Conservation (phyloP, 2,329 filamentous ascomycete genomes). For the Colletotrichum sp. region DNA sequence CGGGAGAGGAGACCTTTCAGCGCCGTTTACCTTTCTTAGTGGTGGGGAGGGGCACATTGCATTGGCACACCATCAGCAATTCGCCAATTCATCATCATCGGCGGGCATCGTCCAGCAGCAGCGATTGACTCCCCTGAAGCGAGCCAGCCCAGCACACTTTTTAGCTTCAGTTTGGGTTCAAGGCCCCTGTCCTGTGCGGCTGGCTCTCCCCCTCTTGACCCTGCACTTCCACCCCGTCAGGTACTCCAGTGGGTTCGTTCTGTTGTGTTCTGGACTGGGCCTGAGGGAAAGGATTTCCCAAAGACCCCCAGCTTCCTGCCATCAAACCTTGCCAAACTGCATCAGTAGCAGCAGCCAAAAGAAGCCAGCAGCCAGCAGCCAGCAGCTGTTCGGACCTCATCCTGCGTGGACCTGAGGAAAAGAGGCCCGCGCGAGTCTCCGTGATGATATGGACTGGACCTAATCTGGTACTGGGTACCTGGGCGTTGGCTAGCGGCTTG, state of each 20-base stretch:
- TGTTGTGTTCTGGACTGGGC: not conserved
- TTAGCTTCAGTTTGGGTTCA: not conserved
- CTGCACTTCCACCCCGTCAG: not conserved
- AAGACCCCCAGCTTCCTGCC: not conserved
- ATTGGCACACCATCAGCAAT: slow-evolving; percentile 5
- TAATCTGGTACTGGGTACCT: slow-evolving; percentile 1
- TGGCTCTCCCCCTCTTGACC: not conserved
- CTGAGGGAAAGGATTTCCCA: not conserved
- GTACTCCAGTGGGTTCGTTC: not conserved
- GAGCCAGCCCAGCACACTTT: not conserved
- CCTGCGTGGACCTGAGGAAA: not conserved
- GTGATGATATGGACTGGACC: not conserved
- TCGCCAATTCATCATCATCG: slow-evolving; percentile 12
- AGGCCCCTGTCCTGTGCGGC: slow-evolving; percentile 11
- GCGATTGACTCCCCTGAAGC: slow-evolving; percentile 14
- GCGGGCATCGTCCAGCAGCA: not conserved
- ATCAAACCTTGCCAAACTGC: not conserved
- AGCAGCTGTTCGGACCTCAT: not conserved
- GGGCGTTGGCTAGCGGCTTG: slow-evolving; percentile 11
- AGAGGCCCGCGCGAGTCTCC: not conserved
- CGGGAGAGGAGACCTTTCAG: not conserved
- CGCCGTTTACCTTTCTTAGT: not conserved
- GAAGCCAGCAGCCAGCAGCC: not conserved
- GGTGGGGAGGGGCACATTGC: not conserved
- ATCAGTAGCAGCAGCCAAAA: not conserved